A percentile compares a stretch with the other conserved stretches of the same genome.
phyloP scores from a whole-genome alignment of 768 basidiomycete genomes.

The Termitomyces sp. region DNA sequence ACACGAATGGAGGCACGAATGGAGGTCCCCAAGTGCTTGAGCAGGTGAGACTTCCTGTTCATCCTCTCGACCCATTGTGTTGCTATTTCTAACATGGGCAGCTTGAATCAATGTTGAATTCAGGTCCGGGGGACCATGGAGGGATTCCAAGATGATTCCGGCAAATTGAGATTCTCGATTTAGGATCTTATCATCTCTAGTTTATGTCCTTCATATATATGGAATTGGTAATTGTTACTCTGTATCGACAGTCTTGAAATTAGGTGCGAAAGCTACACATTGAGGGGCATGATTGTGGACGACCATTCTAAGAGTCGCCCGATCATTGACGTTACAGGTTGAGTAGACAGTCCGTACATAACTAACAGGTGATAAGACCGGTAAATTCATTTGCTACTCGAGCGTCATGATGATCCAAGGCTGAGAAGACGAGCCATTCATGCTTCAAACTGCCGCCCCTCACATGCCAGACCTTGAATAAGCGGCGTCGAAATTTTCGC shows the following conservation, averaged over 20 bases:
- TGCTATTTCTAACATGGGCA: conserved; percentile 1
- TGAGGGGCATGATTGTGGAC: not conserved
- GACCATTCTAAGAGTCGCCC: not conserved
- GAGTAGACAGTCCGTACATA: too few relatives aligned
- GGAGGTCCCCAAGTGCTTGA: conserved; percentile 16
- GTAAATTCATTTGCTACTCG: too few relatives aligned
- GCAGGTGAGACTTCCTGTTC: conserved; percentile 12
- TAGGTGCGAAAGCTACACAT: not conserved
- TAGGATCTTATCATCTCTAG: not conserved
- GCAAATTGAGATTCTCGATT: not conserved
- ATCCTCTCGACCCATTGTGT: not conserved
- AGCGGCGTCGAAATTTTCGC: too few relatives aligned
- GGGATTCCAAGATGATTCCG: conserved; percentile 7
- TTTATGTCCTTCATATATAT: not conserved
- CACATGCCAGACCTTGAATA: too few relatives aligned
- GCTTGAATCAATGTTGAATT: conserved; percentile 17
- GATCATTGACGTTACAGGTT: too few relatives aligned
- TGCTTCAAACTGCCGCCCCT: too few relatives aligned
- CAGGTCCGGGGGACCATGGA: conserved; percentile 13
- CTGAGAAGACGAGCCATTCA: too few relatives aligned
- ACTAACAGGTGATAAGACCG: too few relatives aligned
- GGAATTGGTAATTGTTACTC: not conserved
- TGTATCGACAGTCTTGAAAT: not conserved
- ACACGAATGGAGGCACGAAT: not conserved
- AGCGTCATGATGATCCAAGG: too few relatives aligned